phyloP scores from a whole-genome alignment of 179 eudicot genomes.

The Camellia oleifera region DNA sequence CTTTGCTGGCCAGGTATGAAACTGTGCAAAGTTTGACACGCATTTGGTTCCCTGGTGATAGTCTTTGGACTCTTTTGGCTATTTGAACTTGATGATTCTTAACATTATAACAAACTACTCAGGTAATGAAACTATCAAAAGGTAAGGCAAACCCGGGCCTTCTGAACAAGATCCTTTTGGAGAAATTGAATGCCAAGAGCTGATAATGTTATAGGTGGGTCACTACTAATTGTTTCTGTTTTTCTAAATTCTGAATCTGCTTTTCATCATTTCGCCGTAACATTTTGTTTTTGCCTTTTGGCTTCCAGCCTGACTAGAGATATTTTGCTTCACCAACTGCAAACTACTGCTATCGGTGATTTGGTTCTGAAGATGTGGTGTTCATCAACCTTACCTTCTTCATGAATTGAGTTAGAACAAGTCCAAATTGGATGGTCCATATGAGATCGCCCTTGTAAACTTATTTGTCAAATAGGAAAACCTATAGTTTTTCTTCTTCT shows the following conservation, averaged over 20 bases:
- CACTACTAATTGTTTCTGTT: neutral
- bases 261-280: neutral
- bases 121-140: constrained; percentile 94
- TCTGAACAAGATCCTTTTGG: constrained; percentile 78
- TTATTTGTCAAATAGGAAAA: neutral
- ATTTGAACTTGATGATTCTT: neutral
- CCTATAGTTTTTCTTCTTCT: neutral
- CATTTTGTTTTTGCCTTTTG: neutral
- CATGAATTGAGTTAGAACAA: neutral
- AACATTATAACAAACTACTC: neutral
- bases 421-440: neutral
- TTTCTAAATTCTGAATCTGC: neutral
- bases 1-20: constrained; percentile 87
- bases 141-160: constrained; percentile 94
- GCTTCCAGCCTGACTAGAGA: neutral
- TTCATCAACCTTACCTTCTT: neutral
- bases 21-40: neutral
- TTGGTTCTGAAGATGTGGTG: neutral
- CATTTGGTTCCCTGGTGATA: neutral
- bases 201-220: constrained; percentile 27
- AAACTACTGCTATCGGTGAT: neutral
- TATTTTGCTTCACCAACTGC: constrained; percentile 7
- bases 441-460: neutral
- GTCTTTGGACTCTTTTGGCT: neutral
- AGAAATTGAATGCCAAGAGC: constrained; percentile 60